These are phyloP conservation scores for Saururus chinensis DNA, from an alignment of 164 flowering plant species.

Conservation along the genomic window DNA sequence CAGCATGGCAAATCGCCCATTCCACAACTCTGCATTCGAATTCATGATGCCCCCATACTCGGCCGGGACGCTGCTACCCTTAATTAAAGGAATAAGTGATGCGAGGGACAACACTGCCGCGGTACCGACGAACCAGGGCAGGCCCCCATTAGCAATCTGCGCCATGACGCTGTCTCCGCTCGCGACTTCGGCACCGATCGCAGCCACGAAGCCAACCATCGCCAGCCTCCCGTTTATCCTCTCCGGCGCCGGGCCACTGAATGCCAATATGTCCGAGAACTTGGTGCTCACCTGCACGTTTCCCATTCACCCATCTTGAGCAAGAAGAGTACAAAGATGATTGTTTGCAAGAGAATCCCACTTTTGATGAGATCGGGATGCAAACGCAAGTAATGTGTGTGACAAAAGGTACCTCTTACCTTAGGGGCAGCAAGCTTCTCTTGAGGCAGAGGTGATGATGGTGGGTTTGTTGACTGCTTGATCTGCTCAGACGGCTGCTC, in stretches of 20 bases:
- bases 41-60: constrained; percentile 52
- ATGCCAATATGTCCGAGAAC: constrained; percentile 53
- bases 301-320: too few species aligned
- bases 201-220: constrained; percentile 80
- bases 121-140: constrained; percentile 55
- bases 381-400: too few species aligned
- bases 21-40: constrained; percentile 78
- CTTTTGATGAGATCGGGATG: too few species aligned
- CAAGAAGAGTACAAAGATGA: too few species aligned
- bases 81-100: constrained; percentile 59
- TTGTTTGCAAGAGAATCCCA: too few species aligned
- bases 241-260: constrained; percentile 85
- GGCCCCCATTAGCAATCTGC: constrained; percentile 58
- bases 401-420: too few species aligned
- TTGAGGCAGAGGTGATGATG: too few species aligned
- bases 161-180: constrained; percentile 44
- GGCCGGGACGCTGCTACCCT: constrained; percentile 51
- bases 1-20: constrained; percentile 83
- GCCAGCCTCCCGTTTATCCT: constrained; percentile 87
- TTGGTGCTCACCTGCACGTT: constrained; percentile 28
- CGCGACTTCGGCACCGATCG: constrained; percentile 56
- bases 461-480: too few species aligned
- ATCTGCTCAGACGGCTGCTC: too few species aligned
- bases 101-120: constrained; percentile 46
- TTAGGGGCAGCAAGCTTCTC: too few species aligned